Base-by-base conservation (phyloP, 2,329 filamentous ascomycete species). In the Capronia coronata region DNA sequence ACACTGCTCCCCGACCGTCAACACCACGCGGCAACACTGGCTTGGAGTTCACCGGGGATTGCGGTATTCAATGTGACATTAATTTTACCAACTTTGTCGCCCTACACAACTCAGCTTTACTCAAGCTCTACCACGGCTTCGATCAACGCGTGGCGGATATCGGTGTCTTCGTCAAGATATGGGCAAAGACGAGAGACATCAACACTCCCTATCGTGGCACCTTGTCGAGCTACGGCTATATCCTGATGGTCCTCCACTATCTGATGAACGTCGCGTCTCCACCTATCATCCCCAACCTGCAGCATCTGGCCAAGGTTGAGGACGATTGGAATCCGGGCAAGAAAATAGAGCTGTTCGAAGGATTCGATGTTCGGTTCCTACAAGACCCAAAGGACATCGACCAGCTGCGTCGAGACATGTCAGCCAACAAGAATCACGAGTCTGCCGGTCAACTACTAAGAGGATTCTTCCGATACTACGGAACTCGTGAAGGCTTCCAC, bases 191-290 rank as follows among this genome's bases (percentile, higher is more conserved):
- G 22, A 82, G 90, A 40, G 85, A 82, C 55, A 90, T 95, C 69
- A 95, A 95, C 67, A 87, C 83, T 35, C 82, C 87, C 1, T 94
- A 94, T 63, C 83, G 83, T 30, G 89, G 90, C 35, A 94, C 88
- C 0, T 72, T 96, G 14, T 90, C 86, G 45, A 91, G 86, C 58
- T 95, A 95, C 62, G 89, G 90, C 43, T 96, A 91, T 67, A 87
- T 93, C 3, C 71, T 95, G 32, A 94, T 96, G 89, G 82, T 94
- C 3, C 72, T 95, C 13, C 90, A 96, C 67, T 95, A 91, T 63
- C 77, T 95, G 22, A 81, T 93, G 62, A 94, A 95, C 59, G 67
- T 95, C 45, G 85, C 79, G 1, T 74, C 80, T 41, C 89, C 90
- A 0, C 87, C 88, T 46, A 85, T 96, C 14, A 82, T 87, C 50